Conservation (phyloP, 208 protist species). For the Zelonia costaricensis region DNA sequence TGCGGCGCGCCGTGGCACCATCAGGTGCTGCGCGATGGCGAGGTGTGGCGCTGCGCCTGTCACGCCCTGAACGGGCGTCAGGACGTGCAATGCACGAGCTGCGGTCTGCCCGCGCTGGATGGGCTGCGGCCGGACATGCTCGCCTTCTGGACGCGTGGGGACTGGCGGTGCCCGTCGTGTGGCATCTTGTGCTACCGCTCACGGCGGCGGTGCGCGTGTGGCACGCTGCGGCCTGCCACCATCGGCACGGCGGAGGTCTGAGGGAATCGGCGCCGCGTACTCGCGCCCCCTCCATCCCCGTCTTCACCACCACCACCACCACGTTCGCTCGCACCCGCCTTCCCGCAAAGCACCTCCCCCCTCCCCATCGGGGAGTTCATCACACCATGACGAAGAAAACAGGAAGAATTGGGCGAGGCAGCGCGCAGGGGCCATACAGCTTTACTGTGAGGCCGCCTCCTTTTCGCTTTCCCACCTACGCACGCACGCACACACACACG, state of each 20-base stretch:
- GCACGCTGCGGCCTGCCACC: constrained; percentile 15
- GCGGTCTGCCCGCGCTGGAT: constrained; percentile 52
- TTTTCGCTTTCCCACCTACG: too few species aligned
- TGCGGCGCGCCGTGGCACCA: constrained; percentile 73
- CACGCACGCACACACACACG: too few species aligned
- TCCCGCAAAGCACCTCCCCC: too few species aligned
- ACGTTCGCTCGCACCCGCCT: too few species aligned
- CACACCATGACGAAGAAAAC: too few species aligned
- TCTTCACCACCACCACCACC: too few species aligned
- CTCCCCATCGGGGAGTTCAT: too few species aligned
- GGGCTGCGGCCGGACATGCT: constrained; percentile 41
- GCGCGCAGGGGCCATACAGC: too few species aligned
- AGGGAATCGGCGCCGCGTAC: neutral
- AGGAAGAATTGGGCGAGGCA: too few species aligned
- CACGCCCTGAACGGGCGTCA: constrained; percentile 49
- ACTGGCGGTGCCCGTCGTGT: constrained; percentile 70
- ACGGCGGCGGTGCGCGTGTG: constrained; percentile 52
- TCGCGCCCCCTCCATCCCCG: too few species aligned
- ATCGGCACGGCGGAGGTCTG: neutral
- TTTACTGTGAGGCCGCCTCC: too few species aligned
- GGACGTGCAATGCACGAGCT: constrained; percentile 41
- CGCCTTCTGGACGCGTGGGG: constrained; percentile 64
- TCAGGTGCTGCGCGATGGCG: constrained; percentile 30
- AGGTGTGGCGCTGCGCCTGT: constrained; percentile 75
- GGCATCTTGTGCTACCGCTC: constrained; percentile 62